Conservation (phyloP, 129 eudicot genomes). For the Glebionis coronaria region DNA sequence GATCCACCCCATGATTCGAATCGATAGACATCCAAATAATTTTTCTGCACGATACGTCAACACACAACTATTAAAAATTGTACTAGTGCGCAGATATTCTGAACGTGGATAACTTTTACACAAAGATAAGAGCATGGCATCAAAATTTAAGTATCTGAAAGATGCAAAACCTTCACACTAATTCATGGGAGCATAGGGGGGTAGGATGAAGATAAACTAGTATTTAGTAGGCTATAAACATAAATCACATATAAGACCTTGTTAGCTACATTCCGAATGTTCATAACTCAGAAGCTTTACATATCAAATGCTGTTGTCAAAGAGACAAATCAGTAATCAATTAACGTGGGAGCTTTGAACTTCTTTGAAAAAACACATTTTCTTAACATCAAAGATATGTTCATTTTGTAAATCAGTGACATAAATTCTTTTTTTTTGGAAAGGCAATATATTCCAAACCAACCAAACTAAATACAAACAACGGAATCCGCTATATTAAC, state of each 20-base stretch:
- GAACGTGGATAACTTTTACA: not conserved
- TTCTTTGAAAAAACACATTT: not conserved
- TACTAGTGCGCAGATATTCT: not conserved
- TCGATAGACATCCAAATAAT: slow-evolving; percentile 86
- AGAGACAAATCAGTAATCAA: not conserved
- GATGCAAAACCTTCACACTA: not conserved
- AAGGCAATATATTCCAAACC: no score
- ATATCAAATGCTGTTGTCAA: not conserved
- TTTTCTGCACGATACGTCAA: slow-evolving; percentile 52
- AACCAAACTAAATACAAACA: no score
- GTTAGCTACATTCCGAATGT: not conserved
- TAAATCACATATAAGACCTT: slow-evolving; percentile 15
- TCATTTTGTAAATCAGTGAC: not conserved
- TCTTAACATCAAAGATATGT: slow-evolving; percentile 11
- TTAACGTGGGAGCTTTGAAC: not conserved
- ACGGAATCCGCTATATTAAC: no score
- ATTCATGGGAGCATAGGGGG: not conserved
- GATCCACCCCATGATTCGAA: slow-evolving; percentile 97
- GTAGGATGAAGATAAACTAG: not conserved
- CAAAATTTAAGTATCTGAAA: not conserved
- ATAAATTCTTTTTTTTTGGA: no score
- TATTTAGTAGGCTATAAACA: not conserved
- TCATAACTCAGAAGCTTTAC: not conserved
- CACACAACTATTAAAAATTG: slow-evolving; percentile 6
- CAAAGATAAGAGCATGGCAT: slow-evolving; percentile 10